These are phyloP conservation scores for Maudiozyma humilis DNA, from an alignment of 1,139 yeast species.

Conservation along the genomic window DNA sequence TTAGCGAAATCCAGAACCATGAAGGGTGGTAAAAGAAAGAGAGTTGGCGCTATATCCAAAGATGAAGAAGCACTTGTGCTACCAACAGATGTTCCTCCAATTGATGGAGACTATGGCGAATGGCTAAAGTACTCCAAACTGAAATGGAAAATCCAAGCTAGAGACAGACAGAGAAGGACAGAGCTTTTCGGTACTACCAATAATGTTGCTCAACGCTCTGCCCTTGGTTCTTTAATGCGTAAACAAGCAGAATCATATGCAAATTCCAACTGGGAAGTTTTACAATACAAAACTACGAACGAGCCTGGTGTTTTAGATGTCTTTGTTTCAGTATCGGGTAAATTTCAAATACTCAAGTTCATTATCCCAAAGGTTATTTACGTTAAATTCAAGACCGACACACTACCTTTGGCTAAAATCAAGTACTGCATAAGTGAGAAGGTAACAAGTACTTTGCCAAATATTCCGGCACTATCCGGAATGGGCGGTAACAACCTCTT, in stretches of 20 bases:
- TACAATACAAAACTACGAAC: constrained; percentile 55
- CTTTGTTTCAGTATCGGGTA: constrained; percentile 58
- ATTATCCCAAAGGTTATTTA: constrained; percentile 68
- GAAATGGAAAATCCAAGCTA: constrained; percentile 74
- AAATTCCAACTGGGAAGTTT: constrained; percentile 73
- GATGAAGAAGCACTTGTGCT: constrained; percentile 43
- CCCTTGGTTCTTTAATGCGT: constrained; percentile 62
- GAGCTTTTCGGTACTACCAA: constrained; percentile 67
- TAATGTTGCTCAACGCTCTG: constrained; percentile 38
- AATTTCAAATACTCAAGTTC: constrained; percentile 64
- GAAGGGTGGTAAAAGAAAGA: constrained; percentile 31
- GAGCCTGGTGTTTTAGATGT: constrained; percentile 74
- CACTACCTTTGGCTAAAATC: constrained; percentile 40
- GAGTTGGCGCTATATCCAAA: constrained; percentile 26
- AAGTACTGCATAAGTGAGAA: constrained; percentile 52
- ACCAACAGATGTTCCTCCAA: constrained; percentile 58
- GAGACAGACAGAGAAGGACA: constrained; percentile 61
- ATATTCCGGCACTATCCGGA: constrained; percentile 39
- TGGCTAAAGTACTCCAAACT: constrained; percentile 75
- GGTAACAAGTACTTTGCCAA: constrained; percentile 58
- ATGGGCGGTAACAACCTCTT: constrained; percentile 45
- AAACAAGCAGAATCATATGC: constrained; percentile 74
- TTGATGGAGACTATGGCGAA: constrained; percentile 63
- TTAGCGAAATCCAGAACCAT: constrained; percentile 46
- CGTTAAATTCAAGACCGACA: constrained; percentile 52